Base-by-base conservation (phyloP, 2,329 filamentous ascomycete species). In the Colletotrichum spinosum region DNA sequence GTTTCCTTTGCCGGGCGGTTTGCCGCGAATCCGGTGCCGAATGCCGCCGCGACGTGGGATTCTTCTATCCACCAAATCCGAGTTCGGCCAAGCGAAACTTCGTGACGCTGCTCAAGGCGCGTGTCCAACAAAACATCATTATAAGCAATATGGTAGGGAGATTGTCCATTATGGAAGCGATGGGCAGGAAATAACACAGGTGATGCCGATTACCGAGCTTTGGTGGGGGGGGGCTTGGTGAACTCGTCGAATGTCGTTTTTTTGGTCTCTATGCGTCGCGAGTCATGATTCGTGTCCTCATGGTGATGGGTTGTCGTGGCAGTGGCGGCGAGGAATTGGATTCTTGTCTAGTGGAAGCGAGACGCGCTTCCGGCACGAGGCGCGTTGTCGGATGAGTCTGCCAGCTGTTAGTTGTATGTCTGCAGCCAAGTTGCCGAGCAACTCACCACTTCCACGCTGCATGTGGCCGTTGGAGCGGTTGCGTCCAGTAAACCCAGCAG, bases 361-460 rank as follows among this genome's bases (percentile, higher is more conserved):
- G 64, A 62, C 17, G 55, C 65, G 44, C 75, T 73, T 37, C 74
- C 75, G 15, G 78, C 75, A 41, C 79, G 79, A 17, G 78, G 76
- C 45, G 76, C 79, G 52, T 77, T 80, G 57, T 82, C 80, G 12
- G 80, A 82, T 15, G 80, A 81, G 68, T 82, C 80, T 81, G 56
- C 2, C 15, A 33, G 15, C 50, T n/a, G 59, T 64, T 15, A 65
- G 64, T 48, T 9, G 33, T 6, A 51, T 11, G 10, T 57, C 34
- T 10, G 39, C 46, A 57, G 8, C 42, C 34, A 49, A 13, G 39
- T 9, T 11, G 25, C 13, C 12, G 10, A 8, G 17, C 45, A 35
- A 80, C 84, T 77, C 78, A 87, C 86, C 88, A 74, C 88, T 90
- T 60, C 86, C 84, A 65, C 87, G 83, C 69, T 87, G 84, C 75